Evolutionary conservation across 2,329 filamentous ascomycete genomes (phyloP).

Genomic region (Hymenoscyphus occultus): DNA sequence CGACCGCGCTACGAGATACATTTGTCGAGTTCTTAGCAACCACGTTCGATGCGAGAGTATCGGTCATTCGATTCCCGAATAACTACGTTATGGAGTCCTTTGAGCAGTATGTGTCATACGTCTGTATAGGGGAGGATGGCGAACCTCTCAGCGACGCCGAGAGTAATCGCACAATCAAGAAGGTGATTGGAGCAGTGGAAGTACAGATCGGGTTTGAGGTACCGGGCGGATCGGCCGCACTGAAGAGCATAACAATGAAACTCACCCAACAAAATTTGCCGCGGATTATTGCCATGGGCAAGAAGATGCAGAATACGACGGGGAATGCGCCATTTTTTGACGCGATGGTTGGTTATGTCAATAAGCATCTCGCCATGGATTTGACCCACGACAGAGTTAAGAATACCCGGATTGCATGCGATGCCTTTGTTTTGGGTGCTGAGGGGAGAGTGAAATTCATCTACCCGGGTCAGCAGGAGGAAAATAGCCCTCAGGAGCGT

Average conservation of each 20-base stretch:
- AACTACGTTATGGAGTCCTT: slow-evolving; percentile 37
- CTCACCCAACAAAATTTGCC: slow-evolving; percentile 41
- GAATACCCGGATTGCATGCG: slow-evolving; percentile 42
- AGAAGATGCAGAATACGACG: slow-evolving; percentile 20
- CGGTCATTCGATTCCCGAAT: slow-evolving; percentile 38
- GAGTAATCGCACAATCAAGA: slow-evolving; percentile 19
- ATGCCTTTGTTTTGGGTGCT: slow-evolving; percentile 40
- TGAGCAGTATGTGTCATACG: slow-evolving; percentile 33
- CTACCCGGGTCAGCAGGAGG: slow-evolving; percentile 16
- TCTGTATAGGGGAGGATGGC: slow-evolving; percentile 25
- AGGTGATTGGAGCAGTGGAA: slow-evolving; percentile 30
- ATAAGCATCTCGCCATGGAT: slow-evolving; percentile 42
- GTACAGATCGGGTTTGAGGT: slow-evolving; percentile 33
- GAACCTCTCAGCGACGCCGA: slow-evolving; percentile 17
- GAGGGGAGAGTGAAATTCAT: slow-evolving; percentile 42
- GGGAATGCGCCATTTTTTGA: slow-evolving; percentile 38
- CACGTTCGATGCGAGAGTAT: slow-evolving; percentile 43
- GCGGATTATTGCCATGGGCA: slow-evolving; percentile 29
- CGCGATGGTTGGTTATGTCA: slow-evolving; percentile 40
- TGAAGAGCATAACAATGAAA: slow-evolving; percentile 44
- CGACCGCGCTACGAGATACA: slow-evolving; percentile 40
- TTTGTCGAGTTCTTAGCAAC: slow-evolving; percentile 43
- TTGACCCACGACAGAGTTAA: slow-evolving; percentile 40
- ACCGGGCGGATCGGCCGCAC: slow-evolving; percentile 24
- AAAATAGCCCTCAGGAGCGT: slow-evolving; percentile 22